Conservation (phyloP, 202 grass and related monocot species). For the Digitaria exilis region DNA sequence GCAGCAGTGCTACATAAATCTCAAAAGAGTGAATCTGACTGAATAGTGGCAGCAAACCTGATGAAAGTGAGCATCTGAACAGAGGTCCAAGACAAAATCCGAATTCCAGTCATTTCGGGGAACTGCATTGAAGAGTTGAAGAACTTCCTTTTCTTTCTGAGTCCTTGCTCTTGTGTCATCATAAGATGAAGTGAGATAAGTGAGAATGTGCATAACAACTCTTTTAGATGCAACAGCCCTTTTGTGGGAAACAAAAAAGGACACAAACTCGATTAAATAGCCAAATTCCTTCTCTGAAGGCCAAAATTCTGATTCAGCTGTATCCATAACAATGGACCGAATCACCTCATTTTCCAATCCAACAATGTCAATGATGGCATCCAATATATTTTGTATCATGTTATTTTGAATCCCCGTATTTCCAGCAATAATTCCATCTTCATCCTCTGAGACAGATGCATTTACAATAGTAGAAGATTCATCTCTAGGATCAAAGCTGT, state of each 20-base stretch:
- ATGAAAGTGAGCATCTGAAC: conserved; percentile 80
- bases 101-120: conserved; percentile 73
- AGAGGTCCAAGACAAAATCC: conserved; percentile 76
- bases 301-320: conserved; percentile 56
- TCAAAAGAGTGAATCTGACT: conserved; percentile 24
- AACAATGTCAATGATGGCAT: conserved; percentile 65
- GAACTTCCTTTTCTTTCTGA: conserved; percentile 81
- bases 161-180: conserved; percentile 40
- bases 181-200: conserved; percentile 63
- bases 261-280: conserved; percentile 79
- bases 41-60: conserved; percentile 55
- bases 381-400: conserved; percentile 68
- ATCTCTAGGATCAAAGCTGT: conserved; percentile 40
- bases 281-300: conserved; percentile 72
- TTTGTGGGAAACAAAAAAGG: conserved; percentile 70
- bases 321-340: conserved; percentile 56
- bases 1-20: conserved; percentile 8
- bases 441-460: conserved; percentile 35
- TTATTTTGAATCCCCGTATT: conserved; percentile 51
- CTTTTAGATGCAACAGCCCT: conserved; percentile 63
- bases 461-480: conserved; percentile 34
- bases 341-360: conserved; percentile 78
- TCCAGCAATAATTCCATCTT: conserved; percentile 38
- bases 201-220: conserved; percentile 81
- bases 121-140: conserved; percentile 78